Evolutionary conservation across 495 filamentous ascomycete genomes (phyloP), one percentile per base, ranked within the genome.

Genomic region (Hypoxylon fuscum): DNA sequence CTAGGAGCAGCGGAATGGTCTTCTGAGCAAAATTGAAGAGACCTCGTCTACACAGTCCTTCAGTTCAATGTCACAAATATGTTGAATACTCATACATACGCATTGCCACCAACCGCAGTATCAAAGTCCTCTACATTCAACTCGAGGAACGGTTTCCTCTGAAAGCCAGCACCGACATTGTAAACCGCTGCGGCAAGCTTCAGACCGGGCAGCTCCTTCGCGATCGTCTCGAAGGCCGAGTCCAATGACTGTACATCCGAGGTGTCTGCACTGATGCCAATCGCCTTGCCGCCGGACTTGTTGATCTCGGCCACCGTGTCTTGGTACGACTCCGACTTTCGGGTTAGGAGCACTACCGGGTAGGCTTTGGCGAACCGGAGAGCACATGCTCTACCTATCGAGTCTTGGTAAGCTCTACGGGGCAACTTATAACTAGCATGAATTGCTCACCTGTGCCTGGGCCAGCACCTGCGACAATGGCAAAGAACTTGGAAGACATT

Each of bases 101-200:
- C 85, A 66, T 88, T 89, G 17, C 80, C 77, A 7, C 79, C 69
- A 34, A 85, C 83, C 2, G 84, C 79, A 2, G 48, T 63, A 10
- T 82, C 70, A 60, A 91, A 89, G 21, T 95, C 90, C 15, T 86
- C 83, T 34, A 83, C 74, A 0, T 75, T 85, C 42, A 90, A 53
- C 58, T 96, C 92, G 14, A 96, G 76, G 68, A 97, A 96, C 2
- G 92, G 90, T 77, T 94, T 95, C 32, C 83, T 77, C 5, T 86
- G 77, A 57, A 91, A 89, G 1, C 85, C 81, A 23, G 83, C 88
- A 2, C 82, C 82, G n/a, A 87, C 86, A 69, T 97, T 97, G 71
- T 90, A 97, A 4, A 98, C 76, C 0, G 92, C 92, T 0, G 90
- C 93, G 7, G 88, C 91, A 1, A 90, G 74, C 22, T 82, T 79